Evolutionary conservation across 805 yeast genomes (phyloP).

Genomic region (Starmerella apicola): DNA sequence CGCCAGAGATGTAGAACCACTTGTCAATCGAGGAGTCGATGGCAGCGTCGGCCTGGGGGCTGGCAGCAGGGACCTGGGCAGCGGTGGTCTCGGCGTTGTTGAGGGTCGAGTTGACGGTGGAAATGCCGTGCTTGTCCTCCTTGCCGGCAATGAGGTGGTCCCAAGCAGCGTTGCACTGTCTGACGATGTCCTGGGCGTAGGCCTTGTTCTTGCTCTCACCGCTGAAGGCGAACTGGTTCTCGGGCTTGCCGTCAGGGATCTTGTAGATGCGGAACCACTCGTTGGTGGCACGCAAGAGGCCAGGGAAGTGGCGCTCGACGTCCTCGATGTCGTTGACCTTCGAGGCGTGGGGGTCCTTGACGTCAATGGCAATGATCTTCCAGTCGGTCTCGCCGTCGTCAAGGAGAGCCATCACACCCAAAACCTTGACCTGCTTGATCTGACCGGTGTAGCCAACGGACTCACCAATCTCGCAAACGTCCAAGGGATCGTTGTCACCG

Average conservation of each 20-base stretch:
- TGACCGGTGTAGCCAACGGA: slow-evolving; percentile 48
- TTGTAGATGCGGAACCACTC: slow-evolving; percentile 99
- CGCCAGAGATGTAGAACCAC: slow-evolving; percentile 85
- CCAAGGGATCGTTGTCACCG: slow-evolving; percentile 95
- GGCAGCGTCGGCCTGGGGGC: slow-evolving; percentile 73
- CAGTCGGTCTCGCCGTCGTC: slow-evolving; percentile 98
- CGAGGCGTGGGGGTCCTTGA: slow-evolving; percentile 77
- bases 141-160: slow-evolving; percentile 56
- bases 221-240: slow-evolving; percentile 90
- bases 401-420: slow-evolving; percentile 88
- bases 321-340: slow-evolving; percentile 84
- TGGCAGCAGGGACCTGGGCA: slow-evolving; percentile 51
- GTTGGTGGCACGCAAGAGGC: slow-evolving; percentile 81
- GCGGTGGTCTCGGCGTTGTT: slow-evolving; percentile 27
- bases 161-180: slow-evolving; percentile 82
- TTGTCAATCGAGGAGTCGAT: slow-evolving; percentile 93
- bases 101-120: slow-evolving; percentile 66
- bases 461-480: slow-evolving; percentile 81
- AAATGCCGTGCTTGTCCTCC: slow-evolving; percentile 51
- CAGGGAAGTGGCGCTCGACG: slow-evolving; percentile 81
- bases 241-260: slow-evolving; percentile 95
- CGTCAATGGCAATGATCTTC: slow-evolving; percentile 85
- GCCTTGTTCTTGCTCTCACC: slow-evolving; percentile 82
- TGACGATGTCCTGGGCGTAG: slow-evolving; percentile 73
- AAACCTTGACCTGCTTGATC: slow-evolving; percentile 76